A percentile compares a stretch with the other conserved stretches of the same genome.
Conservation (phyloP, 2,329 filamentous ascomycete genomes). For the Aulographum hederae region DNA sequence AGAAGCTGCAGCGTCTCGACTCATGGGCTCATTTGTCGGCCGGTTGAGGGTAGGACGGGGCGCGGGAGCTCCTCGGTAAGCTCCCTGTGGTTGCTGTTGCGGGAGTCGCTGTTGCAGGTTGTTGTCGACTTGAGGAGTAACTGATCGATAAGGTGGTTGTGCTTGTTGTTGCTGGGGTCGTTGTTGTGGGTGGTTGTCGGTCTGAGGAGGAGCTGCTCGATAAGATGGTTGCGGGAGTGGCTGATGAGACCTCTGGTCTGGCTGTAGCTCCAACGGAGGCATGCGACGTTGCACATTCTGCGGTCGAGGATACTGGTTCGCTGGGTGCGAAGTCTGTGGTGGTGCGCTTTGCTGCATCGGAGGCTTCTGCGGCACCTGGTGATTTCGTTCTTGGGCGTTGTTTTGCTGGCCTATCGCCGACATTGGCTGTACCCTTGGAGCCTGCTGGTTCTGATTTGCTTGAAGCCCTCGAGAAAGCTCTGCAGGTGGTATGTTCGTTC, state of each 20-base stretch:
- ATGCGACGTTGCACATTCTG: background rate
- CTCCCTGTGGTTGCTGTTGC: slow-evolving; percentile 9
- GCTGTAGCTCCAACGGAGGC: background rate
- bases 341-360: background rate
- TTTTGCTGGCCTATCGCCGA: slow-evolving; percentile 8
- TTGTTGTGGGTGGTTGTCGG: slow-evolving; percentile 8
- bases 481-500: slow-evolving; percentile 4
- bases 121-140: slow-evolving; percentile 7
- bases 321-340: slow-evolving; percentile 1
- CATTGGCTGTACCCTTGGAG: slow-evolving; percentile 10
- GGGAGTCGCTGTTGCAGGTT: slow-evolving; percentile 11
- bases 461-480: slow-evolving; percentile 8
- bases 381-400: background rate
- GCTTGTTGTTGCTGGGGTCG: slow-evolving; percentile 12
- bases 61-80: no score
- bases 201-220: slow-evolving; percentile 5
- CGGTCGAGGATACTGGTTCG: slow-evolving; percentile 1
- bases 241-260: background rate
- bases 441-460: slow-evolving; percentile 8
- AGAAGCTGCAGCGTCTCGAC: no score
- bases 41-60: slow-evolving; percentile 4
- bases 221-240: background rate
- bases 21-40: slow-evolving; percentile 4
- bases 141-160: no score
- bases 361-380: no score